A percentile compares a stretch with the other conserved stretches of the same genome.
Conservation (phyloP, 495 filamentous ascomycete genomes). For the Parachaetomium inaequale region DNA sequence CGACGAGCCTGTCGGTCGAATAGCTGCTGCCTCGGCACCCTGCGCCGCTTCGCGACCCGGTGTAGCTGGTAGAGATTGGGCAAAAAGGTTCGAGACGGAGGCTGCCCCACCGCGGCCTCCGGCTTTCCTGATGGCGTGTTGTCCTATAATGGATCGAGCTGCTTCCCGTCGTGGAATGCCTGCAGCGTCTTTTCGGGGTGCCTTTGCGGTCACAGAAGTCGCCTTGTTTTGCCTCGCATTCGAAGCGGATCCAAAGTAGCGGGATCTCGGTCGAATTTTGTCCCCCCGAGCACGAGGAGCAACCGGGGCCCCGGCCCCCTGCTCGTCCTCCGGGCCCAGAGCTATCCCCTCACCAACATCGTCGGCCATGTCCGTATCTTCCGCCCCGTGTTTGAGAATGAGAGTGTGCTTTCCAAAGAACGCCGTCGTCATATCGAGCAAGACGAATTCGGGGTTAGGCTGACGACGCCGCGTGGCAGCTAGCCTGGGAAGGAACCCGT, state of each 20-base stretch:
- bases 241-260: background rate
- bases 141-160: slow-evolving; percentile 15
- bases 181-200: slow-evolving; percentile 11
- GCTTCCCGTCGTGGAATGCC: slow-evolving; percentile 12
- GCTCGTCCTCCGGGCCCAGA: slow-evolving; percentile 1
- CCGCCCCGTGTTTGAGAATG: slow-evolving; percentile 6
- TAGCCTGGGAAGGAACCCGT: slow-evolving; percentile 15
- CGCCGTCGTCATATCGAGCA: slow-evolving; percentile 16
- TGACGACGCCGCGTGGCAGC: slow-evolving; percentile 12
- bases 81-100: background rate
- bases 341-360: slow-evolving; percentile 1
- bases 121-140: slow-evolving; percentile 11
- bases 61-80: slow-evolving; percentile 1
- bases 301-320: slow-evolving; percentile 3
- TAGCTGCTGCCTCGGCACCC: slow-evolving; percentile 13
- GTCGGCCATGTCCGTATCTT: slow-evolving; percentile 3
- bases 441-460: slow-evolving; percentile 16
- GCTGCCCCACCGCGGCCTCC: slow-evolving; percentile 5
- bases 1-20: slow-evolving; percentile 9
- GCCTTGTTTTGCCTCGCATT: slow-evolving; percentile 8
- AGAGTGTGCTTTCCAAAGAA: slow-evolving; percentile 16
- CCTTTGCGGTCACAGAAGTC: slow-evolving; percentile 6
- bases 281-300: slow-evolving; percentile 9
- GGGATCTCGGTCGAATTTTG: slow-evolving; percentile 14
- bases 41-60: slow-evolving; percentile 10